Conservation (phyloP, 1,284 basidiomycete genomes). For the Exobasidium rhododendri region DNA sequence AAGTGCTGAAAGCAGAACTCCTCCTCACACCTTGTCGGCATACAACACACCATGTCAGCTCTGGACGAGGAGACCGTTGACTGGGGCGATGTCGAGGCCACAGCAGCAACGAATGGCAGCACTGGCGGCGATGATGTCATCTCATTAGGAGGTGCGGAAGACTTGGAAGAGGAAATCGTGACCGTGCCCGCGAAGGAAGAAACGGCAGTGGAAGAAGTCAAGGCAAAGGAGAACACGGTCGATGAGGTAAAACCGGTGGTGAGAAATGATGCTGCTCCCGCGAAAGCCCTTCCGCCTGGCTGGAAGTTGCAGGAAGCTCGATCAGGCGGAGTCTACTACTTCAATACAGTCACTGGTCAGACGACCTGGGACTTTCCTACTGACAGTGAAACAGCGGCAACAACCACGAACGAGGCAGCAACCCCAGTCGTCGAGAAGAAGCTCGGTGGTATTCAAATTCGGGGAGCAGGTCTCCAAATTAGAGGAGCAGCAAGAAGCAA, state of each 20-base stretch:
- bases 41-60: conserved; percentile 1
- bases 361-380: not conserved
- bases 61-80: not conserved
- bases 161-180: not conserved
- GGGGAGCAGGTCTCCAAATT: not conserved
- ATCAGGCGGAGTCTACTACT: not conserved
- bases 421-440: not conserved
- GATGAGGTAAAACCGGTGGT: not conserved
- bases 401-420: not conserved
- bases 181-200: not conserved
- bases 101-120: not conserved
- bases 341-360: not conserved
- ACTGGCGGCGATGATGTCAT: not conserved
- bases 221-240: not conserved
- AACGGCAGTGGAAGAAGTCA: not conserved
- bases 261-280: not conserved
- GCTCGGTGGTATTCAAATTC: not conserved
- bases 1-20: too few relatives aligned
- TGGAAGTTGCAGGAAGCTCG: not conserved
- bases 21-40: too few relatives aligned
- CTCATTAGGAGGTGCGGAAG: not conserved
- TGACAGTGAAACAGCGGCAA: not conserved
- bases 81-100: not conserved
- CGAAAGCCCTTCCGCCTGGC: not conserved
- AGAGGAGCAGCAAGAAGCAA: not conserved